Base-by-base conservation (phyloP, 495 filamentous ascomycete species). In the Penicillium coprophilum region DNA sequence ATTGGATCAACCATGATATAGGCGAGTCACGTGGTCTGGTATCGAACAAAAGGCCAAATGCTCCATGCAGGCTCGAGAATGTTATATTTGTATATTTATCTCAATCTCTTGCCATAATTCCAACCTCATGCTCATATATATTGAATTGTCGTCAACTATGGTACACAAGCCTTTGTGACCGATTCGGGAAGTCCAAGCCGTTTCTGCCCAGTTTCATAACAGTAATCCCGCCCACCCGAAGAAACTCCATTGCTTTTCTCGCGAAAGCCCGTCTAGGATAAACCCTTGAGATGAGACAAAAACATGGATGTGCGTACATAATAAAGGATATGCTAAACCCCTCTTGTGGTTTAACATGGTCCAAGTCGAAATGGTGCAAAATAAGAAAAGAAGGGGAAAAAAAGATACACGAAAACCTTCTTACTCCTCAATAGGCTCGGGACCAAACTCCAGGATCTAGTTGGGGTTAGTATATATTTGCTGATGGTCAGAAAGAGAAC, bases 211-310 rank as follows among this genome's bases (percentile, higher is more conserved):
- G 40, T 53, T 57, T 48, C 55, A 30, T 57, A 50, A 57, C 57
- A 56, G 21, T 40, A 52, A 60, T 64, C 53, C 61, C 44, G 44
- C 53, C 53, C 56, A 52, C 49, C 49, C 50, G 24, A 52, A 52
- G 50, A 59, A 68, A 69, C 66, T 66, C 66, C 66, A 34, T 62
- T 56, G 46, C 46, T 56, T 64, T 69, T 60, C 61, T 64, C 55
- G 57, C 50, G 51, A 63, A 57, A 52, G 11, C 38, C 48, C 56
- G 58, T 57, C 27, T 61, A 55, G 59, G 60, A 63, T 55, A 62
- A 63, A 59, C 55, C 60, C 59, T 31, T 11, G 30, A 30, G 36
- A 51, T 43, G 36, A 43, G 50, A 60, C 57, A 53, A 47, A 47
- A 64, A 61, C 50, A 46, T 65, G 57, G 62, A 63, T 34, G 50